Percentiles rank a stretch among this genome's conserved stretches.
Evolutionary conservation across 495 filamentous ascomycete species (phyloP).

Genomic region (Glutinoglossum americanum): DNA sequence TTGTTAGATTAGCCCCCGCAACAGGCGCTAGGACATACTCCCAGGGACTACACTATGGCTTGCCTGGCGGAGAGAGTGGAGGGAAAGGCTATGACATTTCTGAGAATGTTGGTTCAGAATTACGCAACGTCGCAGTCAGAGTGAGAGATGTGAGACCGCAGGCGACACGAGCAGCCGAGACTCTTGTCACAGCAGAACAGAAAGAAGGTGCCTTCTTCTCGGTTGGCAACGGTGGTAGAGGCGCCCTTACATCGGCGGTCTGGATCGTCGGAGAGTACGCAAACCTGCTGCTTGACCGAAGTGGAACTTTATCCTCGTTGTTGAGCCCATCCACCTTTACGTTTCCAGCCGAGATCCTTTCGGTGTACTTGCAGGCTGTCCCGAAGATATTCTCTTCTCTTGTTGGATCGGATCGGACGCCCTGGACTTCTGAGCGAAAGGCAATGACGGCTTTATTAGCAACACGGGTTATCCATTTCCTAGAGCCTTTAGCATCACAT

Average conservation of each 20-base stretch:
- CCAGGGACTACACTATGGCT: slow-evolving; percentile 7
- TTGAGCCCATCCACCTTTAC: slow-evolving; percentile 39
- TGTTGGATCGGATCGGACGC: slow-evolving; percentile 25
- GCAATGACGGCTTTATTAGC: slow-evolving; percentile 46
- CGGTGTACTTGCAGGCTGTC: slow-evolving; percentile 65
- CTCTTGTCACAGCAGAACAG: slow-evolving; percentile 26
- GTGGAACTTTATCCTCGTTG: slow-evolving; percentile 45
- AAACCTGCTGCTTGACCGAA: slow-evolving; percentile 37
- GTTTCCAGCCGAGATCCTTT: slow-evolving; percentile 39
- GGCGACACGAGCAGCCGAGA: slow-evolving; percentile 65
- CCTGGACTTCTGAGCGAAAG: slow-evolving; percentile 3
- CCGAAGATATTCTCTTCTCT: slow-evolving; percentile 64
- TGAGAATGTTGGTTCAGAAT: slow-evolving; percentile 55
- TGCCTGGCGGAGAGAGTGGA: slow-evolving; percentile 9
- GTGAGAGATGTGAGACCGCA: slow-evolving; percentile 59
- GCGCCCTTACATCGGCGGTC: slow-evolving; percentile 45
- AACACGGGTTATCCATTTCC: slow-evolving; percentile 54
- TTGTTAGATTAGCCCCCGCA: slow-evolving; percentile 45
- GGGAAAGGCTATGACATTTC: slow-evolving; percentile 27
- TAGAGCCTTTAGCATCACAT: slow-evolving; percentile 56
- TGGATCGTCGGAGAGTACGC: slow-evolving; percentile 86
- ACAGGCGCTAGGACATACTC: slow-evolving; percentile 13
- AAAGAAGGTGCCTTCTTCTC: slow-evolving; percentile 16
- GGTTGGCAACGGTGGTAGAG: slow-evolving; percentile 18
- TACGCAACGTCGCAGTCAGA: slow-evolving; percentile 79